Percentiles rank a stretch among this genome's conserved stretches.
phyloP scores from a whole-genome alignment of 352 stramenopile genomes.

The Pythium dissotocum region DNA sequence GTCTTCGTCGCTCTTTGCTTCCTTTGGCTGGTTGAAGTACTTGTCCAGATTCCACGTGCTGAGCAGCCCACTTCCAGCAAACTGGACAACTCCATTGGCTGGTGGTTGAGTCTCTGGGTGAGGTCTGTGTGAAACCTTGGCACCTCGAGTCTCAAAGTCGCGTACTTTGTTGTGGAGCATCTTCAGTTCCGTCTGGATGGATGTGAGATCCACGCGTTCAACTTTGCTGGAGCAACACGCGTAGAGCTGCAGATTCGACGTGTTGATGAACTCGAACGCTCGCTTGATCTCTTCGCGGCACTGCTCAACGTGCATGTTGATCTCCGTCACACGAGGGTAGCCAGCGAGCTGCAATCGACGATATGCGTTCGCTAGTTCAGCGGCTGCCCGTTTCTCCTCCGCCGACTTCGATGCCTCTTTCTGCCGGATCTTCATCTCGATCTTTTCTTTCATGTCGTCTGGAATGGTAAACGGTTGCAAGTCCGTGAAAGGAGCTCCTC shows the following conservation, averaged over 20 bases:
- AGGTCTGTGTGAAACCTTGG: background rate
- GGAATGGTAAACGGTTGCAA: conserved; percentile 75
- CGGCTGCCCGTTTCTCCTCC: conserved; percentile 39
- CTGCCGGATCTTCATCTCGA: conserved; percentile 66
- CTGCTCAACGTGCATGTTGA: conserved; percentile 59
- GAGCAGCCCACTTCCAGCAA: background rate
- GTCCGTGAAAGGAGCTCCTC: conserved; percentile 56
- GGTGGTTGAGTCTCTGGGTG: background rate
- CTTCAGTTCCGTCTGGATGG: conserved; percentile 55
- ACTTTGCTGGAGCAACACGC: conserved; percentile 65
- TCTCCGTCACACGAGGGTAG: conserved; percentile 60
- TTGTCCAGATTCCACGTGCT: conserved; percentile 30
- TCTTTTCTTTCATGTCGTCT: conserved; percentile 77
- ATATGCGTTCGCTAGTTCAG: conserved; percentile 64
- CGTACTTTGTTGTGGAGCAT: conserved; percentile 41
- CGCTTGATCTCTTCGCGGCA: conserved; percentile 70
- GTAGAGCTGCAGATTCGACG: conserved; percentile 67
- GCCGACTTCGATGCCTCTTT: conserved; percentile 54
- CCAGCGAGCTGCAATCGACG: conserved; percentile 54
- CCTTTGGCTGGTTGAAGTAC: conserved; percentile 22
- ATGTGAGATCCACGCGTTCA: conserved; percentile 47
- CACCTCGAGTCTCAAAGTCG: conserved; percentile 27
- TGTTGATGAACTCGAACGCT: conserved; percentile 64
- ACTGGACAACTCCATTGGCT: background rate
- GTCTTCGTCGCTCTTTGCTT: conserved; percentile 25